A percentile compares a stretch with the other conserved stretches of the same genome.
These are phyloP conservation scores for Ogataea angusta DNA, from an alignment of 805 yeast genomes.

Conservation along the genomic window DNA sequence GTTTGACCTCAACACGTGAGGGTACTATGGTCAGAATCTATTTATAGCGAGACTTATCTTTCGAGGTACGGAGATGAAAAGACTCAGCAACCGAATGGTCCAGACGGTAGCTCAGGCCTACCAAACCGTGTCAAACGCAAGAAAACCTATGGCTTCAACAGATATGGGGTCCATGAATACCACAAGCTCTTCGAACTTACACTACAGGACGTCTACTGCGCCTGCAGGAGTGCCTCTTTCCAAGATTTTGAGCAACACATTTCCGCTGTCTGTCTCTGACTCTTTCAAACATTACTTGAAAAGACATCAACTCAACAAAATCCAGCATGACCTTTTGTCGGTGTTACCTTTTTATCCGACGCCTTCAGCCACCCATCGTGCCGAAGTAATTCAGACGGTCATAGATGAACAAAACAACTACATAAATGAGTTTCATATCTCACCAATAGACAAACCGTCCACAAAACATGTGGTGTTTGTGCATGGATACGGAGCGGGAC, in stretches of 20 bases:
- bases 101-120: slow-evolving; percentile 14
- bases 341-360: slow-evolving; percentile 58
- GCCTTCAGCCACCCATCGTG: slow-evolving; percentile 44
- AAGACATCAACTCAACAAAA: slow-evolving; percentile 25
- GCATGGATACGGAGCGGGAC: slow-evolving; percentile 93
- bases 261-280: slow-evolving; percentile 54
- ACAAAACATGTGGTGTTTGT: slow-evolving; percentile 62
- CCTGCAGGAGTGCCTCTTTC: slow-evolving; percentile 66
- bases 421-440: slow-evolving; percentile 74
- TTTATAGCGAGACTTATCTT: not conserved
- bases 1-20: slow-evolving; percentile 7
- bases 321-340: slow-evolving; percentile 45
- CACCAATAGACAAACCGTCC: slow-evolving; percentile 32
- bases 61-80: slow-evolving; percentile 4
- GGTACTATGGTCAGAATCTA: slow-evolving; percentile 3
- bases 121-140: slow-evolving; percentile 12
- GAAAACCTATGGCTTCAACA: slow-evolving; percentile 12
- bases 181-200: not conserved
- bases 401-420: slow-evolving; percentile 45
- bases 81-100: slow-evolving; percentile 11
- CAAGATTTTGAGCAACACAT: slow-evolving; percentile 49
- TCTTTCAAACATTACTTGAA: slow-evolving; percentile 50
- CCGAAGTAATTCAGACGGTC: slow-evolving; percentile 50
- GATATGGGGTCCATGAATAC: slow-evolving; percentile 3
- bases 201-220: slow-evolving; percentile 53